Base-by-base conservation (phyloP, 352 stramenopile species). In the Phytophthora hybrid region DNA sequence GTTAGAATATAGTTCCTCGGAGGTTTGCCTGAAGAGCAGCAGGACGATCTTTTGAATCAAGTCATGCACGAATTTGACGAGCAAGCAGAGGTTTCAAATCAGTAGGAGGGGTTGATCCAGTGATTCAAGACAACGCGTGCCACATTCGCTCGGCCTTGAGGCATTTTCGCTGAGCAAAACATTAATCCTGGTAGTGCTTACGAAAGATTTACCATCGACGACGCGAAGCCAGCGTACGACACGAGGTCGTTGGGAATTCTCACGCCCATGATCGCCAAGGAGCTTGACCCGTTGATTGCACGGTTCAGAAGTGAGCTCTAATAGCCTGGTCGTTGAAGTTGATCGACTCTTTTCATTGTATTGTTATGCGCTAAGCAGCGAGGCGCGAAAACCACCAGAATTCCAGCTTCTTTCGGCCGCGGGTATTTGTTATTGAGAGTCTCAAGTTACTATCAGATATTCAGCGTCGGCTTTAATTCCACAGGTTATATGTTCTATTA, bases 241-340 rank as follows among this genome's bases (percentile, higher is more conserved):
- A n/a, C 44, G 57, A 70, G 6, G 26, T 63, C 68, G 14, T 37
- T 82, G 14, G 11, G 5, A 7, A 60, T 56, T 6, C 63, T 82
- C 13, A 72, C 70, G 21, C 76, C 76, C 1, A 76, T 80, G 63
- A 64, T 66, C 37, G 56, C 19, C 10, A 60, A 76, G 3, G 76
- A 26, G 23, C 1, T 26, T 2, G 23, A 26, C 23, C 23, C 23
- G 23, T 26, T 26, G 23, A 26, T 26, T 26, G 23, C 23, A 26
- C 23, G 23, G 23, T 26, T 26, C 23, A 26, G 23, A 26, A 26
- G 23, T 26, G 23, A 26, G 23, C 23, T 26, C 23, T 26, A 2
- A 26, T 26, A 26, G 23, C 23, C 2, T 26, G 23, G 23, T 26
- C 23, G 23, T 26, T 26, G 23, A 26, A 26, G 23, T 26, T 26